Evolutionary conservation across 192 early-diverging fungal species (phyloP), one percentile per base, ranked within the genome.

Genomic region (Diversispora epigaea): DNA sequence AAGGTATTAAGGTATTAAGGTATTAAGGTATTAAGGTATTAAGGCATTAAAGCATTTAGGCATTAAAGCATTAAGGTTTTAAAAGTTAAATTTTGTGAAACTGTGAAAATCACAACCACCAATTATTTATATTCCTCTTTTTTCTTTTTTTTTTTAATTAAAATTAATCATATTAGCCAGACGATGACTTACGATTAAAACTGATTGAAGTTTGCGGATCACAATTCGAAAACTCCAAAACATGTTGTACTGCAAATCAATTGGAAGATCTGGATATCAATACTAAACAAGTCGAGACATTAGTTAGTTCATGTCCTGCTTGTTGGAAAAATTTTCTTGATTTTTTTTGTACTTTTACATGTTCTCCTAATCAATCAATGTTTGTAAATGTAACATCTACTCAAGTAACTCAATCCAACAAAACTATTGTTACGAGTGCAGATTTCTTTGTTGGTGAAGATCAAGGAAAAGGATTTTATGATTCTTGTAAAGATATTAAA

Each of bases 401-500:
- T 2, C 68, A 47, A 9, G 39, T 68, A 12, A 79, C 86, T 4
- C 61, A 75, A 0, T 73, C 78, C 2, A 75, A 77, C 21, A 57
- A 81, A 44, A 49, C 63, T 41, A 76, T 83, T 21, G 89, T 86
- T 0, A 83, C 81, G 19, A 73, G 75, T 12, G 56, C 84, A 4
- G 86, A 88, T 67, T 85, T 84, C 54, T 80, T 82, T 61, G 89
- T 90, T 9, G 87, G 79, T 22, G 84, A 86, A 46, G 40, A 79
- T 9, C 86, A 85, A 70, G 87, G 87, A 8, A 73, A 78, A 6
- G 86, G 83, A 57, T 86, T 90, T 61, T 90, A 78, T 65, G 79
- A 87, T 55, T 86, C 85, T 52, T 90, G 89, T 77, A 89, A 90
- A 68, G 87, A 90, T 45, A 86, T 90, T 75, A 90, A 90, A 71